Conservation (phyloP, 2,329 filamentous ascomycete species). For the Fusarium floridanum region DNA sequence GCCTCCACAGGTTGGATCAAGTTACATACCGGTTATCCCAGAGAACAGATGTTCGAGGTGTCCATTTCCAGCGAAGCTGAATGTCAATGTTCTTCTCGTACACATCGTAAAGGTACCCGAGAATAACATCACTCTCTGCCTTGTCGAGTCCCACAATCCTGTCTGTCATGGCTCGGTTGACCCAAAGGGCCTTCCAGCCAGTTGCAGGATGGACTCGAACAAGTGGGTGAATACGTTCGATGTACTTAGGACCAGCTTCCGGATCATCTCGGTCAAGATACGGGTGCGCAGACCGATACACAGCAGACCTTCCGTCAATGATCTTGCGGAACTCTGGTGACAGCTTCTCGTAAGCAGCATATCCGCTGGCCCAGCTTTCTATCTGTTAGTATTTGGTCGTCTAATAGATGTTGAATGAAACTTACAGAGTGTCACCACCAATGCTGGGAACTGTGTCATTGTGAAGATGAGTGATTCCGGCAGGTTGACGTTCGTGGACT, state of each 20-base stretch:
- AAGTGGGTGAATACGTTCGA: slow-evolving; percentile 77
- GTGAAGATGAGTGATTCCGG: slow-evolving; percentile 77
- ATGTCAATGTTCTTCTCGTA: slow-evolving; percentile 79
- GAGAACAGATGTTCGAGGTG: slow-evolving; percentile 72
- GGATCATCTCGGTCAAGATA: slow-evolving; percentile 76
- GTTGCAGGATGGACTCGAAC: slow-evolving; percentile 80
- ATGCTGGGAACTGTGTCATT: slow-evolving; percentile 75
- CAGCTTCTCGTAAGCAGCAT: slow-evolving; percentile 79
- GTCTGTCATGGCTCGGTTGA: slow-evolving; percentile 77
- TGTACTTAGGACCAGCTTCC: slow-evolving; percentile 70
- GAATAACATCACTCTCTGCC: slow-evolving; percentile 75
- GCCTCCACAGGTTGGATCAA: neutral
- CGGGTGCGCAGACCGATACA: slow-evolving; percentile 74
- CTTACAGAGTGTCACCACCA: slow-evolving; percentile 75
- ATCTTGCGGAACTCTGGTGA: slow-evolving; percentile 77
- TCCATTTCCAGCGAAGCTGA: slow-evolving; percentile 80
- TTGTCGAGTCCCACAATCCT: slow-evolving; percentile 77
- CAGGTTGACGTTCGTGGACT: slow-evolving; percentile 78
- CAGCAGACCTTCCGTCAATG: slow-evolving; percentile 74
- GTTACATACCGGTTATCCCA: slow-evolving; percentile 75
- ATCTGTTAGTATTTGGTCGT: neutral
- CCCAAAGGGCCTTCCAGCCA: slow-evolving; percentile 80
- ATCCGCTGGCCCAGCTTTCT: slow-evolving; percentile 72
- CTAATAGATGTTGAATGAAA: neutral
- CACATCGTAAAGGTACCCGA: slow-evolving; percentile 76